Conservation (phyloP, 129 eudicot genomes). For the Helichrysum umbraculigerum region DNA sequence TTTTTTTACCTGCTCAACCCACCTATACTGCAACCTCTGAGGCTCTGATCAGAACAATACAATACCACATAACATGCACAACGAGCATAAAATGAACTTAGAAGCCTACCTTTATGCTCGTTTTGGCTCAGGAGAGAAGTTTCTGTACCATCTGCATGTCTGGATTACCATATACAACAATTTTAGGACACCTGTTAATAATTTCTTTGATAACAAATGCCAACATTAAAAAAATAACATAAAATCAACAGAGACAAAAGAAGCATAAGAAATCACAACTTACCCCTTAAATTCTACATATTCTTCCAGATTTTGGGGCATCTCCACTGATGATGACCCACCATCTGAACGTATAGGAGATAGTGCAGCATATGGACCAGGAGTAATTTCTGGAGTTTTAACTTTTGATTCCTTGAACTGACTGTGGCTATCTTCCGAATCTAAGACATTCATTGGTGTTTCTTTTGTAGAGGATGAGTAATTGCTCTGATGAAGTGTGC, state of each 20-base stretch:
- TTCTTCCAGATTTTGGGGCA: constrained; percentile 33
- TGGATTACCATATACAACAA: constrained; percentile 23
- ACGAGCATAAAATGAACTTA: neutral
- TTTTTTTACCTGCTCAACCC: neutral
- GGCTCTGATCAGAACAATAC: constrained; percentile 3
- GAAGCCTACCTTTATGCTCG: constrained; percentile 32
- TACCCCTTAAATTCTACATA: constrained; percentile 30
- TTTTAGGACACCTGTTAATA: constrained; percentile 12
- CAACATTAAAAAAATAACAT: neutral
- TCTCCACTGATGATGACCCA: constrained; percentile 40
- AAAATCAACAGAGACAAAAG: neutral
- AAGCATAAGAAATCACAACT: constrained; percentile 14
- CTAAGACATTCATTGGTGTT: constrained; percentile 17
- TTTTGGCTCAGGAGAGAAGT: constrained; percentile 30
- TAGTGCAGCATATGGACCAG: constrained; percentile 16
- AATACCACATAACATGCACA: neutral
- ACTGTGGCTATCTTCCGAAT: constrained; percentile 36
- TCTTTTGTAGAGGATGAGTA: constrained; percentile 44
- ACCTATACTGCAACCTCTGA: neutral
- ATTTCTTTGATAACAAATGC: neutral
- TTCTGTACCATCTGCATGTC: constrained; percentile 32
- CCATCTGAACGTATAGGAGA: constrained; percentile 43
- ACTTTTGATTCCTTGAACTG: constrained; percentile 32
- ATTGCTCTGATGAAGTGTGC: constrained; percentile 37
- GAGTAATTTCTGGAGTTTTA: constrained; percentile 41